A percentile compares a stretch with the other conserved stretches of the same genome.
These are phyloP conservation scores for Yamadazyma membranifaciens DNA, from an alignment of 1,139 yeast species.

Conservation along the genomic window DNA sequence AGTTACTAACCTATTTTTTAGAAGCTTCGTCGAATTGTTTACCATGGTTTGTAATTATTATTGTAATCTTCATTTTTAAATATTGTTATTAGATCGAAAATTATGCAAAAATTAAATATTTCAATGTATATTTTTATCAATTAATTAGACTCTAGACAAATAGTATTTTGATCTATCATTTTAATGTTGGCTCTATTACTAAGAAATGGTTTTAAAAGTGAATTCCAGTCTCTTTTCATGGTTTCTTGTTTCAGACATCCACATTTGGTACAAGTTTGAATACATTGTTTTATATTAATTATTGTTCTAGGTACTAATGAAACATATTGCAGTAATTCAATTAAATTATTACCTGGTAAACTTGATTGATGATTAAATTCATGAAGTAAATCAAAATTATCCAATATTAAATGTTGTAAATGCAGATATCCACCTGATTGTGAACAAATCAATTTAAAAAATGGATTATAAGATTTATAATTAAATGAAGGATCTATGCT, in stretches of 20 bases:
- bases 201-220: conserved; percentile 27
- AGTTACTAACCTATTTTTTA: conserved; percentile 1
- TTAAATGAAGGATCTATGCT: conserved; percentile 24
- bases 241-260: conserved; percentile 20
- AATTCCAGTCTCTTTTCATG: conserved; percentile 27
- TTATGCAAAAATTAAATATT: background rate
- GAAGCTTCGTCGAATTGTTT: background rate
- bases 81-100: background rate
- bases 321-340: conserved; percentile 26
- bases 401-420: conserved; percentile 25
- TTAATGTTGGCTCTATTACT: conserved; percentile 6
- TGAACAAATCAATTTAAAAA: conserved; percentile 44
- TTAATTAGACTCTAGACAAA: background rate
- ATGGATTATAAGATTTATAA: conserved; percentile 37
- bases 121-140: too few relatives aligned
- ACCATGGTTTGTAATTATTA: background rate
- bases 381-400: conserved; percentile 34
- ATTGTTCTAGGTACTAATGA: conserved; percentile 25
- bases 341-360: conserved; percentile 24
- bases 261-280: conserved; percentile 35
- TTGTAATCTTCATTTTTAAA: background rate
- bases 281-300: conserved; percentile 15
- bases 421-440: conserved; percentile 33
- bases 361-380: conserved; percentile 19
- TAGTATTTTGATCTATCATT: background rate